phyloP scores from a whole-genome alignment of 2,329 filamentous ascomycete species.

The Blastomyces percursus region DNA sequence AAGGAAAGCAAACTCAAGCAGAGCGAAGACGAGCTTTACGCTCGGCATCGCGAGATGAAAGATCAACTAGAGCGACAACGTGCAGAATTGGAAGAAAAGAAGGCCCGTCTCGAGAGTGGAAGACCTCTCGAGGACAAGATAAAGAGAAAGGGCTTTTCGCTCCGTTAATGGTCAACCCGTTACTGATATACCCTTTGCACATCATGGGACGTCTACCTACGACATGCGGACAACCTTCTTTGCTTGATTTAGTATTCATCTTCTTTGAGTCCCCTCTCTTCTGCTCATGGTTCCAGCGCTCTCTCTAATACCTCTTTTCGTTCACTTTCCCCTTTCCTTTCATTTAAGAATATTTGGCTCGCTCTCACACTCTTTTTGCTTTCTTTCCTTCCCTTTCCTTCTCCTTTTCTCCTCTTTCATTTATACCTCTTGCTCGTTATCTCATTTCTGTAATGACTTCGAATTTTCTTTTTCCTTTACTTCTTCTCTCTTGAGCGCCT shows the following conservation, averaged over 20 bases:
- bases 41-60: slow-evolving; percentile 98
- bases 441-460: slow-evolving; percentile 12
- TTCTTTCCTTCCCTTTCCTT: slow-evolving; percentile 23
- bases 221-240: slow-evolving; percentile 2
- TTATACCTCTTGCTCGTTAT: slow-evolving; percentile 4
- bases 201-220: neutral
- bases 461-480: neutral
- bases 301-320: slow-evolving; percentile 17
- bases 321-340: slow-evolving; percentile 2
- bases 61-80: slow-evolving; percentile 95
- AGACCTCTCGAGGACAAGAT: slow-evolving; percentile 93
- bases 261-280: slow-evolving; percentile 2
- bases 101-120: slow-evolving; percentile 85
- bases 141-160: slow-evolving; percentile 98
- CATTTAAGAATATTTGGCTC: slow-evolving; percentile 17
- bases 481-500: neutral
- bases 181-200: neutral
- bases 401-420: slow-evolving; percentile 12
- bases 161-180: slow-evolving; percentile 53
- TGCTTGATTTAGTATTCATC: neutral
- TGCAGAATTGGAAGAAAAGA: slow-evolving; percentile 96
- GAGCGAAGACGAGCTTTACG: slow-evolving; percentile 97
- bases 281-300: slow-evolving; percentile 14
- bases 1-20: slow-evolving; percentile 99
- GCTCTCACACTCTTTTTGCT: slow-evolving; percentile 21